Evolutionary conservation across 2,329 filamentous ascomycete genomes (phyloP).

Genomic region (Fusarium fujikuroi): DNA sequence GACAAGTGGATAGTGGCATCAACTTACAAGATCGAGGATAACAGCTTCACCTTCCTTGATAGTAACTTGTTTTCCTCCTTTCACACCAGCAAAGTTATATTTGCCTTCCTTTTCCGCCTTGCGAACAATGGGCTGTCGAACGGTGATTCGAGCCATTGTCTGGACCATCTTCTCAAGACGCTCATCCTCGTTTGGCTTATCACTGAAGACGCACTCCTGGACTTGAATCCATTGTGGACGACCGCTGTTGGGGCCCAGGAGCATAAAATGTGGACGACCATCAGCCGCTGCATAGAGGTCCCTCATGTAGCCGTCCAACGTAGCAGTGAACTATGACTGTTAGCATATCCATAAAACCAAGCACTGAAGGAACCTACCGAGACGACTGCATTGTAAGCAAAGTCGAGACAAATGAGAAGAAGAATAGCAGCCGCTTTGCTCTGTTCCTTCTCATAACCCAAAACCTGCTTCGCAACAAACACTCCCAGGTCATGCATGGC

Average conservation of each 20-base stretch:
- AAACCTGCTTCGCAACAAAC: neutral
- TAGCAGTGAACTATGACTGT: neutral
- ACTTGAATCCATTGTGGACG: neutral
- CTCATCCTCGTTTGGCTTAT: neutral
- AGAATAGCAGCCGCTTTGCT: constrained; percentile 1
- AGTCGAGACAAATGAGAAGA: constrained; percentile 1
- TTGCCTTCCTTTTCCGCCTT: neutral
- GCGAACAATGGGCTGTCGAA: neutral
- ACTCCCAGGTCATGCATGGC: constrained; percentile 4
- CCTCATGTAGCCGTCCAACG: constrained; percentile 1
- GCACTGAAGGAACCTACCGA: neutral
- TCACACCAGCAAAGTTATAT: too few relatives aligned
- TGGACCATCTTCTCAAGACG: neutral
- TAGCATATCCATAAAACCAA: too few relatives aligned
- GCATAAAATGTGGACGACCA: neutral
- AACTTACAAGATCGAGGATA: neutral
- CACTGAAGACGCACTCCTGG: neutral
- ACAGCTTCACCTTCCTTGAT: neutral
- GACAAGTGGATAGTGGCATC: neutral
- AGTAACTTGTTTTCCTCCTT: neutral
- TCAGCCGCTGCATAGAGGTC: neutral
- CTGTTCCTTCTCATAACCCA: neutral
- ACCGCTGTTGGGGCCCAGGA: accelerated
- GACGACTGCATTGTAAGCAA: constrained; percentile 8
- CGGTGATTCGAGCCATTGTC: neutral